Base-by-base conservation (phyloP, 352 stramenopile species). In the Salisapilia sapeloensis region DNA sequence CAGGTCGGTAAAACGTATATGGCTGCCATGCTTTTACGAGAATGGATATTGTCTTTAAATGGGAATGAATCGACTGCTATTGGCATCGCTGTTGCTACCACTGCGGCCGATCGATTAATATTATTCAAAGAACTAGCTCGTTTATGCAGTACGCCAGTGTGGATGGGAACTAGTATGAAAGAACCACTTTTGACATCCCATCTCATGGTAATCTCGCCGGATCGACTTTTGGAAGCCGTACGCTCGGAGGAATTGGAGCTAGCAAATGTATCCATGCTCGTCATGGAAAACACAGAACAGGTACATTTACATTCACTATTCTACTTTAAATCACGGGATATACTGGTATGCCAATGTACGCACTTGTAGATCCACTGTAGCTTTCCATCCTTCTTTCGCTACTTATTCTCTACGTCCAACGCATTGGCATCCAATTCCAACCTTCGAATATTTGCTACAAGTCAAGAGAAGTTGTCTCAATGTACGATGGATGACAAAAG, bases 1-100 rank as follows among this genome's bases (percentile, higher is more conserved):
- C 37, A 51, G 9, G 42, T 86, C 4, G 75, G 75, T 28, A 87
- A 87, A 49, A 86, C 65, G 7, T 78, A 79, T 42, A 32, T 80
- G 12, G 53, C 59, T 26, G 59, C 53, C 11, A 47, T 63, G 24
- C 40, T 79, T 29, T 35, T 82, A 26, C 59, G 59, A 29, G 67
- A 79, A 26, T 34, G 23, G 10, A 10, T 12, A 10, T 29, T 12
- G 10, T 23, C 29, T 13, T 28, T 35, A 12, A 10, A 29, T 12
- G 29, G 24, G 24, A 10, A 35, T 20, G 14, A 13, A 30, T 13
- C 20, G 15, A 47, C 11, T 18, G 44, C 22, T 35, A 35, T 59
- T 17, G 52, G 46, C 7, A 38, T 82, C 4, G 63, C 57, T 5
- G 40, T 82, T 23, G 69, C 56, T 11, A 32, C 62, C 9, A 63